Percentiles rank a stretch among this genome's conserved stretches.
phyloP scores from a whole-genome alignment of 2,329 filamentous ascomycete species.

The Emydomyces testavorans region DNA sequence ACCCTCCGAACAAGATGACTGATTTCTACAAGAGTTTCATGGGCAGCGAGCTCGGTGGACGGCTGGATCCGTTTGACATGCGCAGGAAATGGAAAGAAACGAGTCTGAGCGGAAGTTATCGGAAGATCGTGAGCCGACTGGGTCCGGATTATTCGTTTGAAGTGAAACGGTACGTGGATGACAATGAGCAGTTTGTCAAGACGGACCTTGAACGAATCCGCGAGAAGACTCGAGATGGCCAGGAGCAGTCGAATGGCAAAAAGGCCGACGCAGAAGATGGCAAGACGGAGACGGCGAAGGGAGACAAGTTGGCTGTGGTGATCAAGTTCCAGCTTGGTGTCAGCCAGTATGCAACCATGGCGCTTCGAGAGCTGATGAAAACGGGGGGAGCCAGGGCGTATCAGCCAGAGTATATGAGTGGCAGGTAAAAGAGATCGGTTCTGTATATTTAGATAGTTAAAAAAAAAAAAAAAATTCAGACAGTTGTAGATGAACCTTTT shows the following conservation, averaged over 20 bases:
- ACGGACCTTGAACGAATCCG: conserved; percentile 69
- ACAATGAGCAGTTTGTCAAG: conserved; percentile 71
- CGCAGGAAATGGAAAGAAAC: conserved; percentile 73
- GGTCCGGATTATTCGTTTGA: conserved; percentile 52
- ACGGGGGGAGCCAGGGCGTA: conserved; percentile 49
- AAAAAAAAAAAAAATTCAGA: too few species aligned
- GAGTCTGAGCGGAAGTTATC: conserved; percentile 77
- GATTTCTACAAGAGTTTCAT: conserved; percentile 79
- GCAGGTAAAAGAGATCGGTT: neutral
- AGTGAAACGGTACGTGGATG: conserved; percentile 53
- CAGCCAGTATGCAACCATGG: conserved; percentile 78
- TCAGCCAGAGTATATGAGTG: conserved; percentile 44
- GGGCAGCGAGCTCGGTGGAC: conserved; percentile 63
- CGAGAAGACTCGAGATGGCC: conserved; percentile 26
- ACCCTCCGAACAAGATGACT: conserved; percentile 74
- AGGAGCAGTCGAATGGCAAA: conserved; percentile 14
- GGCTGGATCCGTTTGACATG: conserved; percentile 76
- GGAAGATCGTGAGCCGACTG: conserved; percentile 68
- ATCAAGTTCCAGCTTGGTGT: conserved; percentile 65
- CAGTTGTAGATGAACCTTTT: too few species aligned
- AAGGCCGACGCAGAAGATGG: conserved; percentile 4
- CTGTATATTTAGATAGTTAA: too few species aligned
- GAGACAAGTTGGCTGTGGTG: conserved; percentile 52
- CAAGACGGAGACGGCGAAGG: conserved; percentile 19
- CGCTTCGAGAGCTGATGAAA: conserved; percentile 66